These are phyloP conservation scores for Fraxinus sp. DNA, from an alignment of 305 asterid genomes.

Conservation along the genomic window DNA sequence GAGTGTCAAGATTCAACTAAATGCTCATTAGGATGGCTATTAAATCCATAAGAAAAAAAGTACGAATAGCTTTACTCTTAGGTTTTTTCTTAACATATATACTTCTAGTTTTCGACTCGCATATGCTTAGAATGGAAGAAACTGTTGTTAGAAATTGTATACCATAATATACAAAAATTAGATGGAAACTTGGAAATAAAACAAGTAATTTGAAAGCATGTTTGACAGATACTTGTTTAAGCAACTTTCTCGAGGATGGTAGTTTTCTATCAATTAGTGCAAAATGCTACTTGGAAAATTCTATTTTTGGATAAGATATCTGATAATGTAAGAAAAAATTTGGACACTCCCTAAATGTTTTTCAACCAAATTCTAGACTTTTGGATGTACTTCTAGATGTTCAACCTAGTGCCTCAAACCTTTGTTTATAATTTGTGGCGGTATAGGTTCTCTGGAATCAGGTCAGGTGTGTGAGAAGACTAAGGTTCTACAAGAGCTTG, in stretches of 20 bases:
- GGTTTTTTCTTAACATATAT: neutral
- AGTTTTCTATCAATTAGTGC: neutral
- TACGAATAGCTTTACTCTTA: neutral
- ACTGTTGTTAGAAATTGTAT: neutral
- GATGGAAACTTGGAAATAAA: conserved; percentile 4
- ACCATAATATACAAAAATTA: neutral
- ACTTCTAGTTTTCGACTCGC: neutral
- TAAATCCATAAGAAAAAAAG: neutral
- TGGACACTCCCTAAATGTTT: neutral
- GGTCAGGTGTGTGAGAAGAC: neutral
- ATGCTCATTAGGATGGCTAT: neutral
- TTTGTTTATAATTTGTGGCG: neutral
- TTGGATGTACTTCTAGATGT: neutral
- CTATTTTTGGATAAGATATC: neutral
- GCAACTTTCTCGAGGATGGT: neutral
- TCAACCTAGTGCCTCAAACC: neutral
- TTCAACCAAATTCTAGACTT: neutral
- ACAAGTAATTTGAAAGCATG: neutral
- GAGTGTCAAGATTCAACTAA: neutral
- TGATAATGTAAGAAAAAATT: neutral
- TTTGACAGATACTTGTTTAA: neutral
- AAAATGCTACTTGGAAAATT: neutral
- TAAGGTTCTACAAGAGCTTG: neutral
- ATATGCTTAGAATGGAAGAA: neutral
- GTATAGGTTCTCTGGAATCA: neutral